phyloP scores from a whole-genome alignment of 805 yeast genomes.

The Pichia scutulata region DNA sequence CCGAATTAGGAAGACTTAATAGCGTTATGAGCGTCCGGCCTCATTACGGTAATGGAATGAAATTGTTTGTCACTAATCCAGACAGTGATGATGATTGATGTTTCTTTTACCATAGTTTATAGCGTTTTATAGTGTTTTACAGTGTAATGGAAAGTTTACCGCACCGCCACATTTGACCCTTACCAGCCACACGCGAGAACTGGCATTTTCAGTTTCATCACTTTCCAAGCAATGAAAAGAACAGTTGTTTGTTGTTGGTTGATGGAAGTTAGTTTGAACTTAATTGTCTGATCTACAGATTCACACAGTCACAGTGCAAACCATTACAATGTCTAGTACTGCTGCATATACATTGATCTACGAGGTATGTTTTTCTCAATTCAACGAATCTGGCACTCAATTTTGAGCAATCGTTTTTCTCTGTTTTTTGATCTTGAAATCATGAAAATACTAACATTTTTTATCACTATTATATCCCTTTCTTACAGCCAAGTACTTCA shows the following conservation, averaged over 20 bases:
- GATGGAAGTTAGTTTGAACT: neutral
- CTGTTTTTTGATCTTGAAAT: neutral
- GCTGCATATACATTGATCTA: slow-evolving; percentile 71
- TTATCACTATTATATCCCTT: neutral
- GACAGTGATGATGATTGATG: slow-evolving; percentile 36
- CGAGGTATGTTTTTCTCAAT: slow-evolving; percentile 34
- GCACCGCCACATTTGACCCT: neutral
- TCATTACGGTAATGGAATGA: slow-evolving; percentile 10
- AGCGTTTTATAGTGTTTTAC: neutral
- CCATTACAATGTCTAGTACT: slow-evolving; percentile 19
- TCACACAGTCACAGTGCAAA: neutral
- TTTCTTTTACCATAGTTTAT: neutral
- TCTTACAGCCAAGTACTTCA: slow-evolving; percentile 46
- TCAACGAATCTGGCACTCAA: neutral
- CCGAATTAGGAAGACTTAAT: slow-evolving; percentile 26
- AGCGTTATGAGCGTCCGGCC: slow-evolving; percentile 23
- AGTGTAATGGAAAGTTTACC: neutral
- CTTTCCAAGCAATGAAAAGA: neutral
- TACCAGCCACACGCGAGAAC: neutral
- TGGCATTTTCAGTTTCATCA: neutral
- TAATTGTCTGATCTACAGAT: neutral
- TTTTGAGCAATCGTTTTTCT: neutral
- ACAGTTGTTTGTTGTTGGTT: neutral
- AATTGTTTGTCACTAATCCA: slow-evolving; percentile 51
- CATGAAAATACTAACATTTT: neutral